Evolutionary conservation across 2,329 filamentous ascomycete species (phyloP).

Genomic region (Aureobasidium sp.): DNA sequence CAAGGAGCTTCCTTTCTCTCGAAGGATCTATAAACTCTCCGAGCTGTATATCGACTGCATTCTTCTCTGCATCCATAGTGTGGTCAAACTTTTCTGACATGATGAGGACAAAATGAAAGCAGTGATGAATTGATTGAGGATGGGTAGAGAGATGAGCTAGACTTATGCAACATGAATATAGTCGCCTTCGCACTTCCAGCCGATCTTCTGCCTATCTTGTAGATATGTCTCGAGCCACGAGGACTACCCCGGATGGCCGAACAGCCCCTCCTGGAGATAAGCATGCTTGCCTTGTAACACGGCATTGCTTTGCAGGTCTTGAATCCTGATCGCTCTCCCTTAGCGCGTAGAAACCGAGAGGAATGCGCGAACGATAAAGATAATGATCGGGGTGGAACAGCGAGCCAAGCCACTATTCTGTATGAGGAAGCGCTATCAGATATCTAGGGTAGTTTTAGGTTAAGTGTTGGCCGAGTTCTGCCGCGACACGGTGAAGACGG

Average conservation of each 20-base stretch:
- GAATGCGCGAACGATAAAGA: not conserved
- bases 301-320: not conserved
- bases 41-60: not conserved
- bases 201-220: constrained; percentile 13
- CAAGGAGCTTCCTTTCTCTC: constrained; percentile 41
- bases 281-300: not conserved
- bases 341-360: not conserved
- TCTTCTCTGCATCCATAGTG: constrained; percentile 6
- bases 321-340: not conserved
- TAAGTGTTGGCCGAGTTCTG: not conserved
- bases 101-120: not conserved
- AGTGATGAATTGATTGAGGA: not conserved
- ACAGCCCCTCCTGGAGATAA: constrained; percentile 6
- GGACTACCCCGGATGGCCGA: constrained; percentile 2
- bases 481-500: not conserved
- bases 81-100: constrained; percentile 11
- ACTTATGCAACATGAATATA: constrained; percentile 6
- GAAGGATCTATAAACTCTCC: constrained; percentile 34
- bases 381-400: constrained; percentile 1
- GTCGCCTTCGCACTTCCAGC: not conserved
- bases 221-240: constrained; percentile 3
- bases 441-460: too few relatives aligned
- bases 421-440: not conserved
- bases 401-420: not conserved
- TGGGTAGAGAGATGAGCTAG: not conserved